A percentile compares a stretch with the other conserved stretches of the same genome.
phyloP scores from a whole-genome alignment of 2,329 filamentous ascomycete genomes.

The Bipolaris gigantea region DNA sequence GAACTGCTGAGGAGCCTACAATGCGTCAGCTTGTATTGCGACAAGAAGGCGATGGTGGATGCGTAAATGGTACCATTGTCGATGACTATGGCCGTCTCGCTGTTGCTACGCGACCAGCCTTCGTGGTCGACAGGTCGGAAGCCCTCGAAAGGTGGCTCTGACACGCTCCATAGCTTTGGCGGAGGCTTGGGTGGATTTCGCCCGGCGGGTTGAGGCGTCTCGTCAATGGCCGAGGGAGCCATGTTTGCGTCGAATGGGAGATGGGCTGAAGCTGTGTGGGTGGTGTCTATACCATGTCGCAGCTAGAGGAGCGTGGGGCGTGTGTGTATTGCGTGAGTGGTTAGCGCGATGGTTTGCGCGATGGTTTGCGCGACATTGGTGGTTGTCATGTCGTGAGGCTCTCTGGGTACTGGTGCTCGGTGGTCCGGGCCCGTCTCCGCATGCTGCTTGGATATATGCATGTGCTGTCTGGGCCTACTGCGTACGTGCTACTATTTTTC shows the following conservation, averaged over 20 bases:
- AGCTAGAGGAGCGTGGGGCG: constrained; percentile 15
- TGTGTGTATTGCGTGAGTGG: constrained; percentile 2
- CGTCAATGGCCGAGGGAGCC: constrained; percentile 43
- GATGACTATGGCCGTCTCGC: constrained; percentile 81
- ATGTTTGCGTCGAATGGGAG: constrained; percentile 25
- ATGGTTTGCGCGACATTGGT: constrained; percentile 20
- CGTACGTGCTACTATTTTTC: background rate
- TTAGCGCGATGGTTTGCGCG: constrained; percentile 25
- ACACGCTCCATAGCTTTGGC: constrained; percentile 56
- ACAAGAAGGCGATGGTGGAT: background rate
- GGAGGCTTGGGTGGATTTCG: constrained; percentile 57
- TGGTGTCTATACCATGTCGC: constrained; percentile 33
- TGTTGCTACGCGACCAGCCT: constrained; percentile 68
- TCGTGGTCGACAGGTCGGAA: constrained; percentile 62
- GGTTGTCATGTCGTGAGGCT: constrained; percentile 21
- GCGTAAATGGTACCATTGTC: constrained; percentile 74
- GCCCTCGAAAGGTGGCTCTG: constrained; percentile 64
- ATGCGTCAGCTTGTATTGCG: constrained; percentile 17
- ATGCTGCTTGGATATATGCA: background rate
- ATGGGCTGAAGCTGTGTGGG: constrained; percentile 11
- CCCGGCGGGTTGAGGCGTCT: constrained; percentile 46
- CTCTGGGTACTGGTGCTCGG: constrained; percentile 13
- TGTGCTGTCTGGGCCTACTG: background rate
- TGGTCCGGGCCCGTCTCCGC: constrained; percentile 31
- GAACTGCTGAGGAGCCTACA: constrained; percentile 80